Evolutionary conservation across 176 grass and related monocot genomes (phyloP), one percentile per base, ranked within the genome.

Genomic region (Stipa capillata): DNA sequence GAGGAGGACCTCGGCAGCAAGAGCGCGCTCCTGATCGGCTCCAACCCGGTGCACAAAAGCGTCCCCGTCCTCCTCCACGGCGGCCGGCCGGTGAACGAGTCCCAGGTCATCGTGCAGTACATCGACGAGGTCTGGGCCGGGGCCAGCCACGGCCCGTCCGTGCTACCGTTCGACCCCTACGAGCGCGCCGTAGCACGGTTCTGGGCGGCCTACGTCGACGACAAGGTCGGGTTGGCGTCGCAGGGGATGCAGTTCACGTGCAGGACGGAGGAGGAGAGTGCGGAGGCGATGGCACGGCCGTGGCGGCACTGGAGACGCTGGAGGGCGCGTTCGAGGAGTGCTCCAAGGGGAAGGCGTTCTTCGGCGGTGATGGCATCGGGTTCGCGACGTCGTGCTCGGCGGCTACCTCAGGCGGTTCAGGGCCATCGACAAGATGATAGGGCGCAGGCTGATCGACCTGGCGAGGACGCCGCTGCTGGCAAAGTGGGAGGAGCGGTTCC

Each of bases 31-130:
- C 83, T 94, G 7, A 23, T 94, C 6, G 2, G 23, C 20, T 83
- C 70, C 59, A 90, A 94, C 87, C 91, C 91, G 25, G 78, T 90
- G 65, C 28, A 90, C 85, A 83, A 94, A 64, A 83, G 13, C n/a
- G 77, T 94, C 0, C 91, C 88, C 0, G 85, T 94, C 10, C 68
- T 94, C 75, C 63, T 94, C 83, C 88, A 94, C 78, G 72, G 10
- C n/a, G 66, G 53, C 6, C 55, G 44, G 17, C 49, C 78, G 5
- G 16, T 90, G 6, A 71, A 56, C 15, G 85, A 90, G 58, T 90
- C 85, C 4, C 68, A 70, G 58, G 4, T 94, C 66, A 94, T 90
- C 51, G 4, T 90, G 6, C 65, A 93, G 88, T 93, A 93, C 77
- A 83, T 93, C 41, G 91, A 93, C 20, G 91, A 93, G 74, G 86